These are phyloP conservation scores for Candida oleophila DNA, from an alignment of 805 yeast genomes.

Conservation along the genomic window DNA sequence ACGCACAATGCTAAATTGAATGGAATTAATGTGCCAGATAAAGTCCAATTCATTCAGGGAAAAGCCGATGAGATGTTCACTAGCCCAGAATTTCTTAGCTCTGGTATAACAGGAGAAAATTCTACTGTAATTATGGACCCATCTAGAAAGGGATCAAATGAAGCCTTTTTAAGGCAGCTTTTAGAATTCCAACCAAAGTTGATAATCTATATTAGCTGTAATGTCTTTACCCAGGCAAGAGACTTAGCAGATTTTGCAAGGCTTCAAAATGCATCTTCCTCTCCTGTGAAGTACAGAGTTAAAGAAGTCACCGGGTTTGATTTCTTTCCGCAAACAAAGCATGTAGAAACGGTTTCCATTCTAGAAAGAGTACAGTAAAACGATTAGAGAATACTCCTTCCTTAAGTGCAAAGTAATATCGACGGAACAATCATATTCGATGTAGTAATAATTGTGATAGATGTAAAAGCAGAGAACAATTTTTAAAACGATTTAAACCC, in stretches of 20 bases:
- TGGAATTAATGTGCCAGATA: slow-evolving; percentile 26
- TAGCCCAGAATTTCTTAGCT: slow-evolving; percentile 19
- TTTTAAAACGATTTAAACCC: too few species aligned
- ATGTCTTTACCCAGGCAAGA: slow-evolving; percentile 46
- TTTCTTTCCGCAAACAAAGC: slow-evolving; percentile 58
- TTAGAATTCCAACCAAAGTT: slow-evolving; percentile 34
- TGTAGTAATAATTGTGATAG: too few species aligned
- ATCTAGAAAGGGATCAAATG: slow-evolving; percentile 41
- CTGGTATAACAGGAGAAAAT: slow-evolving; percentile 29
- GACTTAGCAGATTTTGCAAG: slow-evolving; percentile 32
- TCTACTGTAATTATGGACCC: slow-evolving; percentile 45
- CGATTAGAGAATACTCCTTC: too few species aligned
- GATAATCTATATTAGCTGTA: slow-evolving; percentile 44
- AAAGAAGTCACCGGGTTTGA: slow-evolving; percentile 39
- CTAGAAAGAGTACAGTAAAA: slow-evolving; percentile 20
- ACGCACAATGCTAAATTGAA: slow-evolving; percentile 38
- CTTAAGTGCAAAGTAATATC: too few species aligned
- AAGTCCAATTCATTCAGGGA: slow-evolving; percentile 35
- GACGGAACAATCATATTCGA: too few species aligned
- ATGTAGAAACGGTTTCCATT: slow-evolving; percentile 56
- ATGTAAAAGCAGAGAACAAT: too few species aligned
- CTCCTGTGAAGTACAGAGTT: slow-evolving; percentile 15
- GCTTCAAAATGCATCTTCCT: slow-evolving; percentile 14
- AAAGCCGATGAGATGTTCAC: slow-evolving; percentile 36
- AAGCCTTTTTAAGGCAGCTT: slow-evolving; percentile 34